Evolutionary conservation across 1,284 basidiomycete genomes (phyloP).

Genomic region (Sanguinoderma infundibulare): DNA sequence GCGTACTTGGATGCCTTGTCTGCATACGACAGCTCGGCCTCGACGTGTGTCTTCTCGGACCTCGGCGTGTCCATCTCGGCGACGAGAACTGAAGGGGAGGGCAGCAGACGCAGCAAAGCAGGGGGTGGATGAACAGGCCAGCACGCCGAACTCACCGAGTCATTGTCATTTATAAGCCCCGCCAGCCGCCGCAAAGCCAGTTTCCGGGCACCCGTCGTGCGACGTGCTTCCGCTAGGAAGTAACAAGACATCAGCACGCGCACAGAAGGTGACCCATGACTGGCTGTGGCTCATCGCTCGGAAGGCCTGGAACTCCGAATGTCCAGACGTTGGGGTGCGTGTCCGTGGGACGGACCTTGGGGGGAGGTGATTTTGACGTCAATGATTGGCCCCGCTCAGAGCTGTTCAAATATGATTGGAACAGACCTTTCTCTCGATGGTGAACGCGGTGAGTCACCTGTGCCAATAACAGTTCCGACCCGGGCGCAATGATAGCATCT

Average conservation of each 20-base stretch:
- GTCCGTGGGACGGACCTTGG: conserved; percentile 10
- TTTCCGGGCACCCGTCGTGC: not conserved
- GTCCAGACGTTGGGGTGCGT: not conserved
- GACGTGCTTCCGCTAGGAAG: not conserved
- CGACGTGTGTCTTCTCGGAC: conserved; percentile 29
- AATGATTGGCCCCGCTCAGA: conserved; percentile 17
- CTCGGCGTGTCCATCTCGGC: conserved; percentile 27
- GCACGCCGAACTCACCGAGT: not conserved
- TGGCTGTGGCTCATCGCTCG: not conserved
- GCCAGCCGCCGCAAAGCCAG: not conserved
- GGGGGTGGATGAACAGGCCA: not conserved
- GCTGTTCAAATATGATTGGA: not conserved
- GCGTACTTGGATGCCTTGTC: conserved; percentile 24
- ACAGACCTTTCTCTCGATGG: conserved; percentile 14
- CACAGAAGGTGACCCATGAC: conserved; percentile 17
- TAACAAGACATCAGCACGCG: conserved; percentile 1
- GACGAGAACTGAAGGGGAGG: not conserved
- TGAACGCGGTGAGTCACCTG: conserved; percentile 15
- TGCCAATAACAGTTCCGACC: not conserved
- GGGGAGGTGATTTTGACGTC: conserved; percentile 27
- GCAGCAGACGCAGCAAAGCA: conserved; percentile 1
- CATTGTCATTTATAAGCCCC: not conserved
- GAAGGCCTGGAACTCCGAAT: not conserved
- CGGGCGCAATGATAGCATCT: not conserved
- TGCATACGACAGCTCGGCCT: conserved; percentile 12